Evolutionary conservation across 768 basidiomycete genomes (phyloP).

Genomic region (Sarcodon sp.): DNA sequence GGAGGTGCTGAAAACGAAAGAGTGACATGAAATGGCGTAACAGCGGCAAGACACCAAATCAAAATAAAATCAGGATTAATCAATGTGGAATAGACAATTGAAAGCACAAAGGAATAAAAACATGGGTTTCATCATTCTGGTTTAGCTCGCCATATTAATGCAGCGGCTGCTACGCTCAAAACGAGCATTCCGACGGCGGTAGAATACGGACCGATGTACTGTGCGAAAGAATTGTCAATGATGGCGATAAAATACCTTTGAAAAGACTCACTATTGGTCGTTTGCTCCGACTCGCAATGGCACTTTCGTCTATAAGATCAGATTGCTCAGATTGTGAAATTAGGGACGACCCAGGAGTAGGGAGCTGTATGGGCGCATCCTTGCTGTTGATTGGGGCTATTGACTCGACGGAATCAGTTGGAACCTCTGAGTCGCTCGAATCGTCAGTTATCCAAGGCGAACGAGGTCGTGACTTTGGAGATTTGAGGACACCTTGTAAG

Average conservation of each 20-base stretch:
- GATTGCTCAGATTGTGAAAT: constrained; percentile 6
- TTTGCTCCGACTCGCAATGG: constrained; percentile 8
- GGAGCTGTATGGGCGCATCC: constrained; percentile 12
- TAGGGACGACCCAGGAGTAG: constrained; percentile 16
- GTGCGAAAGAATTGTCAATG: constrained; percentile 8
- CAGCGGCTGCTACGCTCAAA: constrained; percentile 54
- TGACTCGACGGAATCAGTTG: not conserved
- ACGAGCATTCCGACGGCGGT: constrained; percentile 55
- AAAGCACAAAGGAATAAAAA: not conserved
- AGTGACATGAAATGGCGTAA: not conserved
- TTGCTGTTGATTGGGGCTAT: constrained; percentile 6
- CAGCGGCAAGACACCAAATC: not conserved
- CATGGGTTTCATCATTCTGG: constrained; percentile 13
- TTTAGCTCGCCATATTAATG: constrained; percentile 62
- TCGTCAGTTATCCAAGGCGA: constrained; percentile 15
- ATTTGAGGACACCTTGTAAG: constrained; percentile 3
- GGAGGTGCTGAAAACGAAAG: not conserved
- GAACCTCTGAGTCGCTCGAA: constrained; percentile 13
- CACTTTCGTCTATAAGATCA: constrained; percentile 10
- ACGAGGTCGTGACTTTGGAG: constrained; percentile 7
- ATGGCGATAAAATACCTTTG: not conserved
- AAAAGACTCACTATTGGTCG: constrained; percentile 9
- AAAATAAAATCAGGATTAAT: not conserved
- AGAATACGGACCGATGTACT: constrained; percentile 18
- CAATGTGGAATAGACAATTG: not conserved